Conservation (phyloP, 441 rosid genomes). For the Viola pubescens region DNA sequence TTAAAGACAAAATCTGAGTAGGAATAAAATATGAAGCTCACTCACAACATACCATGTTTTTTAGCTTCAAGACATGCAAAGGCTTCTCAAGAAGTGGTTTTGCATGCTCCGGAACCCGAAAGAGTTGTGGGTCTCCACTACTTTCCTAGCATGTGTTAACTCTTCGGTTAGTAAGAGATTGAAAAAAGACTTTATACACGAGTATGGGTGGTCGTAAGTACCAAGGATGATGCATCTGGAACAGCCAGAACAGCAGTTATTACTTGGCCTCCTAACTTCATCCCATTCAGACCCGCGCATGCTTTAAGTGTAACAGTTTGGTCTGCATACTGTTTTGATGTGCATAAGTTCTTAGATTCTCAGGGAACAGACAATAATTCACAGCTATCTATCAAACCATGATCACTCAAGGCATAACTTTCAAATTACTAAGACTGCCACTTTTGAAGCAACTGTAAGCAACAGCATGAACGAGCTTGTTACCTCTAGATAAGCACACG, state of each 20-base stretch:
- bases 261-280: conserved; percentile 84
- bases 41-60: conserved; percentile 56
- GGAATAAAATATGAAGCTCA: conserved; percentile 1
- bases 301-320: conserved; percentile 65
- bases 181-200: conserved; percentile 10
- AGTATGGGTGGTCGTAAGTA: conserved; percentile 22
- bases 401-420: neutral
- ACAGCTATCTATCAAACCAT: neutral
- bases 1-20: neutral
- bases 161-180: conserved; percentile 22
- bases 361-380: conserved; percentile 9
- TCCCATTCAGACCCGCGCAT: conserved; percentile 82
- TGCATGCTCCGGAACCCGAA: conserved; percentile 62
- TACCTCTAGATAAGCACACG: conserved; percentile 81
- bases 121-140: conserved; percentile 35
- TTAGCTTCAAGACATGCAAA: conserved; percentile 63
- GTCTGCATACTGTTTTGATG: conserved; percentile 58
- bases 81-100: conserved; percentile 81
- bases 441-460: conserved; percentile 8
- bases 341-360: conserved; percentile 9
- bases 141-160: conserved; percentile 35
- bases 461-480: conserved; percentile 18
- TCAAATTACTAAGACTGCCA: neutral
- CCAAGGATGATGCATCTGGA: conserved; percentile 39
- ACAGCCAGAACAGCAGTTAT: conserved; percentile 67